A percentile compares a stretch with the other conserved stretches of the same genome.
phyloP scores from a whole-genome alignment of 169 alveolate genomes.

The Cryptosporidium bovis region DNA sequence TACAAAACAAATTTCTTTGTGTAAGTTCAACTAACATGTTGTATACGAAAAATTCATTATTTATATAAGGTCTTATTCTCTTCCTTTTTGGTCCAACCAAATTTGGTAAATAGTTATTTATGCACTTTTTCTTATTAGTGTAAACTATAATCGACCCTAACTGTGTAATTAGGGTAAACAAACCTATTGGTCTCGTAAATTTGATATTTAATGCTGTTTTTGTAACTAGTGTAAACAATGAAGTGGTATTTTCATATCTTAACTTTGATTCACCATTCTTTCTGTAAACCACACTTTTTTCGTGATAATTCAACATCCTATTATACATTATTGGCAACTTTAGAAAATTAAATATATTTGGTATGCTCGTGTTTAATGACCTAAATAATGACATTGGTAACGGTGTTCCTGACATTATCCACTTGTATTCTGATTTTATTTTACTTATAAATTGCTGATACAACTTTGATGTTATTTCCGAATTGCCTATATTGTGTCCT shows the following conservation, averaged over 20 bases:
- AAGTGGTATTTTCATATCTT: background rate
- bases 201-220: background rate
- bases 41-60: slow-evolving; percentile 48
- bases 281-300: background rate
- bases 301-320: slow-evolving; percentile 19
- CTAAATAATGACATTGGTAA: slow-evolving; percentile 37
- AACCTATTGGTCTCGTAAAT: slow-evolving; percentile 30
- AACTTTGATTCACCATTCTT: background rate
- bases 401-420: slow-evolving; percentile 75
- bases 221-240: background rate
- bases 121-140: slow-evolving; percentile 14
- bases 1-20: slow-evolving; percentile 67
- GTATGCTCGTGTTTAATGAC: slow-evolving; percentile 19
- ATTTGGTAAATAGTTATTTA: slow-evolving; percentile 30
- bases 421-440: slow-evolving; percentile 52
- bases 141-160: slow-evolving; percentile 33
- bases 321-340: slow-evolving; percentile 34
- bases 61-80: slow-evolving; percentile 23
- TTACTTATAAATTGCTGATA: slow-evolving; percentile 60
- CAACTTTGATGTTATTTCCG: slow-evolving; percentile 45
- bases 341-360: slow-evolving; percentile 50
- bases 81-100: slow-evolving; percentile 52
- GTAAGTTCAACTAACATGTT: slow-evolving; percentile 28
- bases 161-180: slow-evolving; percentile 33
- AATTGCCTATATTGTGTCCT: slow-evolving; percentile 62